Evolutionary conservation across 129 eudicot genomes (phyloP).

Genomic region (Arctium lappa): DNA sequence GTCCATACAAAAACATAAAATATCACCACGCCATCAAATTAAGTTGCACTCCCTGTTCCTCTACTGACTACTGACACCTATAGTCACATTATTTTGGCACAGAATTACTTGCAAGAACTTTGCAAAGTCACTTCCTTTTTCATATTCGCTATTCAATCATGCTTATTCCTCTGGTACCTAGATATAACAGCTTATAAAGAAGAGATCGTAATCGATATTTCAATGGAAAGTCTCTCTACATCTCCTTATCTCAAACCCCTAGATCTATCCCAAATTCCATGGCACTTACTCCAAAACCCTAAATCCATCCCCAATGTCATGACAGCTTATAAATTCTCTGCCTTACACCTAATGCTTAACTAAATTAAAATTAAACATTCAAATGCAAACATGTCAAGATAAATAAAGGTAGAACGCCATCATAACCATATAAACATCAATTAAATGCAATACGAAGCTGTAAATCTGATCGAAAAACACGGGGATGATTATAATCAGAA

Average conservation of each 20-base stretch:
- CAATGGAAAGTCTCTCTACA: constrained; percentile 6
- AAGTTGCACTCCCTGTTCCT: neutral
- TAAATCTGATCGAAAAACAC: constrained; percentile 2
- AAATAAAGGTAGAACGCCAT: neutral
- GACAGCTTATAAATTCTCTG: neutral
- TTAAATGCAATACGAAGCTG: neutral
- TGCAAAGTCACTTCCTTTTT: neutral
- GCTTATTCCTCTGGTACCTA: neutral
- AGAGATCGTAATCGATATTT: neutral
- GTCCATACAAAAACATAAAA: neutral
- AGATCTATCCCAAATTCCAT: neutral
- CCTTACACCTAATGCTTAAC: constrained; percentile 3
- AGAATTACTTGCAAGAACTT: constrained; percentile 2
- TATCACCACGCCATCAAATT: neutral
- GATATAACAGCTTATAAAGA: neutral
- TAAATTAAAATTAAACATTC: neutral
- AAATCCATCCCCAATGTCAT: constrained; percentile 13
- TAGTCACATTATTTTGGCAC: neutral
- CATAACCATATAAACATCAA: neutral
- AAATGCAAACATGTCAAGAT: neutral
- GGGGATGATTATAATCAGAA: neutral
- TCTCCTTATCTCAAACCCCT: neutral
- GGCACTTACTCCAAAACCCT: constrained; percentile 9
- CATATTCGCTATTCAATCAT: neutral
- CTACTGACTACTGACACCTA: neutral